These are phyloP conservation scores for Closterium sp. DNA, from an alignment of 139 green algal genomes.

Conservation along the genomic window DNA sequence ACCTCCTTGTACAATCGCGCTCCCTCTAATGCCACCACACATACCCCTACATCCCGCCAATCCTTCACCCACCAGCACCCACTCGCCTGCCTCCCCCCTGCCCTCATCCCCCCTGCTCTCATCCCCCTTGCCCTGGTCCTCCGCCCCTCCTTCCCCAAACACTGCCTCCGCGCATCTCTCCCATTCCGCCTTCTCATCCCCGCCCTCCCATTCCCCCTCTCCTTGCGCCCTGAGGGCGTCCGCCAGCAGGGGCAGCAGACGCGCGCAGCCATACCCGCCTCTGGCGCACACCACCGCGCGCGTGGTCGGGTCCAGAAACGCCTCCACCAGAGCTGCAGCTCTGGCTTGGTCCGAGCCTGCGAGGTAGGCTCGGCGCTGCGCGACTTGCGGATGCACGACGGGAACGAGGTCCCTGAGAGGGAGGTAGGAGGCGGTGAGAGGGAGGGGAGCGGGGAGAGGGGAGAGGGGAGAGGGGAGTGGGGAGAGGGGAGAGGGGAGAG, in stretches of 20 bases:
- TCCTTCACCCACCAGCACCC: neutral
- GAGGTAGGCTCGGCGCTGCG: conserved; percentile 4
- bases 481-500: no score
- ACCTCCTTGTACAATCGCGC: neutral
- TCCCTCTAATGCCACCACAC: neutral
- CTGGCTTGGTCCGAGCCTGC: conserved; percentile 19
- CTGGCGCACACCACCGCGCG: conserved; percentile 38
- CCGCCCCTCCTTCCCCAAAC: neutral
- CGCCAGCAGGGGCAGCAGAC: conserved; percentile 22
- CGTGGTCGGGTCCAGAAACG: conserved; percentile 31
- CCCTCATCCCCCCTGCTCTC: neutral
- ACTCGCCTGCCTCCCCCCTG: neutral
- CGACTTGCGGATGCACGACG: conserved; percentile 27
- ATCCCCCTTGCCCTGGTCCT: neutral
- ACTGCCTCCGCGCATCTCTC: neutral
- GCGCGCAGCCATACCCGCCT: conserved; percentile 40
- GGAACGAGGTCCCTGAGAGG: conserved; percentile 16
- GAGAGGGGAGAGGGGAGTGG: neutral
- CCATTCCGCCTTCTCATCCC: neutral
- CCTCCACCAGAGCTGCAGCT: conserved; percentile 29
- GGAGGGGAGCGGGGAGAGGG: neutral
- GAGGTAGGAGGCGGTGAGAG: neutral
- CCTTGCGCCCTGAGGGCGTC: neutral
- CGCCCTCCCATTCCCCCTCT: neutral
- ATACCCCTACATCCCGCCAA: neutral